Evolutionary conservation across 768 basidiomycete genomes (phyloP).

Genomic region (Hydnomerulius pinastri): DNA sequence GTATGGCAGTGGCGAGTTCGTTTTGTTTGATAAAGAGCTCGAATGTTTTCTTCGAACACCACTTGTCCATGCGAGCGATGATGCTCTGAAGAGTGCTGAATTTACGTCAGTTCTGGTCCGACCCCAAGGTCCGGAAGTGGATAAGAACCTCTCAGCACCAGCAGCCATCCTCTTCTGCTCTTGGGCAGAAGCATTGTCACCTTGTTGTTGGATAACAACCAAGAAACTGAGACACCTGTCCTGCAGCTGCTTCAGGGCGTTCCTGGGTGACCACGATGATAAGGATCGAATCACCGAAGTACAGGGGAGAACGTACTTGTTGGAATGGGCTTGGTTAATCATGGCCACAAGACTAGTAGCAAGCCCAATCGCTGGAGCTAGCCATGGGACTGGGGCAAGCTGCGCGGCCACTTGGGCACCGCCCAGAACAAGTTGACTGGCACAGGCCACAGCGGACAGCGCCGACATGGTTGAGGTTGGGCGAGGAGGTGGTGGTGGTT

Average conservation of each 20-base stretch:
- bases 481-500: not conserved
- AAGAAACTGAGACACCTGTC: conserved; percentile 49
- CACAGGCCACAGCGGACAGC: conserved; percentile 13
- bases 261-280: conserved; percentile 31
- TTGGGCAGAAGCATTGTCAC: conserved; percentile 26
- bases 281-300: not conserved
- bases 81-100: conserved; percentile 37
- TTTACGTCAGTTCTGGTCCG: conserved; percentile 7
- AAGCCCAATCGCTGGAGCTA: conserved; percentile 43
- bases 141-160: conserved; percentile 36
- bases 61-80: conserved; percentile 42
- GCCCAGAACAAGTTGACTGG: conserved; percentile 12
- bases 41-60: conserved; percentile 41
- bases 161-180: conserved; percentile 34
- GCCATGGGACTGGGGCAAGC: conserved; percentile 50
- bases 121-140: not conserved
- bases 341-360: conserved; percentile 46
- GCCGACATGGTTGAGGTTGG: conserved; percentile 11
- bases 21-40: conserved; percentile 48
- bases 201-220: conserved; percentile 37
- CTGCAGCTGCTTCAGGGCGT: conserved; percentile 44
- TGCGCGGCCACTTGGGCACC: conserved; percentile 47
- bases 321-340: conserved; percentile 48
- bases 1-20: conserved; percentile 46
- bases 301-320: conserved; percentile 39